These are phyloP conservation scores for Chlorella sp. DNA, from an alignment of 139 green algal species.

Conservation along the genomic window DNA sequence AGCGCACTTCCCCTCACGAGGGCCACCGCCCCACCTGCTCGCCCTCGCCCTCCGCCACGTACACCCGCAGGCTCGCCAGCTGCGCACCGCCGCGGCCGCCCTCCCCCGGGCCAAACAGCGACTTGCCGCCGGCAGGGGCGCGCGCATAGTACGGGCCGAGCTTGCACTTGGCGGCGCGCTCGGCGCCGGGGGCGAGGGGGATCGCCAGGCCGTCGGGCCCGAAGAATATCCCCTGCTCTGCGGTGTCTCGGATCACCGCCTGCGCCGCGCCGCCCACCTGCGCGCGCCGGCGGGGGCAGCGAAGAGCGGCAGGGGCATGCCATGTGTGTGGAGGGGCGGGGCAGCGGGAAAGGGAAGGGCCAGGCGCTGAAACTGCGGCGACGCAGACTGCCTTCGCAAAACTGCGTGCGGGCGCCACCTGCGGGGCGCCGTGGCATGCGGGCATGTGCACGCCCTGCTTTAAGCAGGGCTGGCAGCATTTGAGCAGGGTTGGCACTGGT, in stretches of 20 bases:
- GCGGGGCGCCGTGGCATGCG: too few species aligned
- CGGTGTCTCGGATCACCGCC: constrained; percentile 65
- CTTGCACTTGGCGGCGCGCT: constrained; percentile 46
- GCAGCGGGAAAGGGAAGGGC: too few species aligned
- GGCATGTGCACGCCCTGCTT: too few species aligned
- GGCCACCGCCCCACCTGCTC: too few species aligned
- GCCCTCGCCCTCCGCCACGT: constrained; percentile 39
- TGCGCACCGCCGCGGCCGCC: constrained; percentile 27
- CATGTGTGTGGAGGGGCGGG: too few species aligned
- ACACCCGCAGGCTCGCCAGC: constrained; percentile 59
- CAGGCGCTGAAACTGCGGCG: too few species aligned
- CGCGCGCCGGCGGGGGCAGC: not conserved
- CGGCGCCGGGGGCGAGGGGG: constrained; percentile 37
- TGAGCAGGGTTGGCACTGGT: too few species aligned
- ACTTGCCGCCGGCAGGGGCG: constrained; percentile 47
- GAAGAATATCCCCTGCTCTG: constrained; percentile 58
- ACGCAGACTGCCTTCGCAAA: too few species aligned
- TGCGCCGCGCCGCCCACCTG: constrained; percentile 58
- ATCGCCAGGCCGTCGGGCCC: constrained; percentile 73
- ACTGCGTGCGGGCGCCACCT: too few species aligned
- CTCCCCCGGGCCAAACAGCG: constrained; percentile 58
- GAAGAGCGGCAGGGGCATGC: too few species aligned
- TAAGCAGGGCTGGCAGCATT: too few species aligned
- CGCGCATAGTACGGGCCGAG: constrained; percentile 70
- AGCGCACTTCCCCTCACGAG: too few species aligned